Conservation (phyloP, 306 rosid genomes). For the Inga oerstediana region DNA sequence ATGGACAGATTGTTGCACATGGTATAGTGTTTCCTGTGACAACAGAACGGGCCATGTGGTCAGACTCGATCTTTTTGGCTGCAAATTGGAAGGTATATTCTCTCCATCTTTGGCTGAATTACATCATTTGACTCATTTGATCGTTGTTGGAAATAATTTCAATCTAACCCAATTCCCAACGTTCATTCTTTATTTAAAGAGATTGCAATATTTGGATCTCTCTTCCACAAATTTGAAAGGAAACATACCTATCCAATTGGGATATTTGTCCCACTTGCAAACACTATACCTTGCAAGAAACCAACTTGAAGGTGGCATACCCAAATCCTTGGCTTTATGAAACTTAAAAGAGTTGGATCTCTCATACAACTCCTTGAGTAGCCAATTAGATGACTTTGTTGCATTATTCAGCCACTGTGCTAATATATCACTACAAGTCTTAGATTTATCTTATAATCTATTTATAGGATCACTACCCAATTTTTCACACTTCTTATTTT, state of each 20-base stretch:
- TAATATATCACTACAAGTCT: too few species aligned
- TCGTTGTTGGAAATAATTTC: background rate
- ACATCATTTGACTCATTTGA: slow-evolving; percentile 2
- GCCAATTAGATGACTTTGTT: too few species aligned
- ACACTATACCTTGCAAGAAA: background rate
- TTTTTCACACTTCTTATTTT: background rate
- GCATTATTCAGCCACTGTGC: too few species aligned
- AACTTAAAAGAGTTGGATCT: background rate
- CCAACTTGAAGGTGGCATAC: background rate
- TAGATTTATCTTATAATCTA: background rate
- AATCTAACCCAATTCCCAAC: background rate
- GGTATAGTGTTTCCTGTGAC: background rate
- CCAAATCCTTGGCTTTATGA: background rate
- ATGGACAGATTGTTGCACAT: background rate
- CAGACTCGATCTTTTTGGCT: background rate
- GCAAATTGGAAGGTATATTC: background rate
- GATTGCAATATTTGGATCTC: background rate
- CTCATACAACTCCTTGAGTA: background rate
- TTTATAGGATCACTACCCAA: background rate
- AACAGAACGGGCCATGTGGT: slow-evolving; percentile 6
- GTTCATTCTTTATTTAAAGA: background rate
- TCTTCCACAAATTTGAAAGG: background rate
- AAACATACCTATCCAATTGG: background rate
- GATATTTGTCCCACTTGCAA: too few species aligned
- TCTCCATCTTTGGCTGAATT: background rate